phyloP scores from a whole-genome alignment of 192 early-diverging fungal species.

The Pecoramyces ruminantium region DNA sequence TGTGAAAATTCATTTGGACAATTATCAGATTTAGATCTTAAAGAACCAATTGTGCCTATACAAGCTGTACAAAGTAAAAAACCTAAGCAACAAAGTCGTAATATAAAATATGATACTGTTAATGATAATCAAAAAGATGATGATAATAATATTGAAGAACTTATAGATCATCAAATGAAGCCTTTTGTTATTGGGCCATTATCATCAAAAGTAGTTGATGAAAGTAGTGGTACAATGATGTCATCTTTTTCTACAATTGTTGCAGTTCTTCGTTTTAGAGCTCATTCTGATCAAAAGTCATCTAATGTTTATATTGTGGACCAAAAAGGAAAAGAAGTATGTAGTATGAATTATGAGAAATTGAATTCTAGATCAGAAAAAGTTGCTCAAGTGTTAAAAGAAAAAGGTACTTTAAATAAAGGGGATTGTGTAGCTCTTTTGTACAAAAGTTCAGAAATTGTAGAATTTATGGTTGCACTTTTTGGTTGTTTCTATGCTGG shows the following conservation, averaged over 20 bases:
- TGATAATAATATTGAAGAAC: neutral
- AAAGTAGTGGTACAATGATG: conserved; percentile 14
- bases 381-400: conserved; percentile 44
- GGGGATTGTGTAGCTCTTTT: conserved; percentile 61
- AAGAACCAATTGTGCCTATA: neutral
- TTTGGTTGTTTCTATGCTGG: conserved; percentile 71
- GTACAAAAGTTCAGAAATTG: conserved; percentile 60
- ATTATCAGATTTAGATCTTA: neutral
- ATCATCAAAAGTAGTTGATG: conserved; percentile 6
- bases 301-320: conserved; percentile 54
- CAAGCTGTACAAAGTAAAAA: neutral
- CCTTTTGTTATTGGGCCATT: neutral
- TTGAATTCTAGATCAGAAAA: conserved; percentile 52
- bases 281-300: conserved; percentile 13
- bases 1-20: neutral
- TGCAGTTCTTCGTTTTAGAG: conserved; percentile 46
- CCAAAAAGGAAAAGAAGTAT: conserved; percentile 50
- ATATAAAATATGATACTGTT: neutral
- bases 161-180: neutral
- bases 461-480: conserved; percentile 66
- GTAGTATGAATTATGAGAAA: conserved; percentile 55
- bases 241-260: conserved; percentile 41
- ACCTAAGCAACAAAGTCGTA: neutral
- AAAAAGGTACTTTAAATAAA: conserved; percentile 31
- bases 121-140: neutral